Conservation (phyloP, 169 alveolate genomes). For the Eimeria acervulina region DNA sequence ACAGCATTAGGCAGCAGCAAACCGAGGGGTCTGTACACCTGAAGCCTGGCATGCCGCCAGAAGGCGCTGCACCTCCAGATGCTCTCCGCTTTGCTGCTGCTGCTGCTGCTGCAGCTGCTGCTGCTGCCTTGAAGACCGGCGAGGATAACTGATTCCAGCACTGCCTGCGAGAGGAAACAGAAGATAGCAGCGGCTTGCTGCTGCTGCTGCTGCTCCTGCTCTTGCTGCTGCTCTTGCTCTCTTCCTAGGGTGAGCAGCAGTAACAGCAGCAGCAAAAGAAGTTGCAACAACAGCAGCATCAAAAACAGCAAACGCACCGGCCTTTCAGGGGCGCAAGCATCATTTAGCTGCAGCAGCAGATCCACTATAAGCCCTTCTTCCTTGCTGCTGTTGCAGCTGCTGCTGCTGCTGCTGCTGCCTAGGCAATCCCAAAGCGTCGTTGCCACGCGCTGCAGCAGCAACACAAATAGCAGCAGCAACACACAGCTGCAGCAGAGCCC, state of each 20-base stretch:
- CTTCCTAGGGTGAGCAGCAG: neutral
- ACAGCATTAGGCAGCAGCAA: slow-evolving; percentile 49
- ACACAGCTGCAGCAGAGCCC: neutral
- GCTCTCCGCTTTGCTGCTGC: slow-evolving; percentile 59
- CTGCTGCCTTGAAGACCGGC: slow-evolving; percentile 34
- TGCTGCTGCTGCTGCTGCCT: neutral
- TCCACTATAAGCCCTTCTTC: slow-evolving; percentile 46
- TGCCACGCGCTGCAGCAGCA: slow-evolving; percentile 74
- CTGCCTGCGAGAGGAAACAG: slow-evolving; percentile 21
- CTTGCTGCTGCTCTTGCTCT: slow-evolving; percentile 11
- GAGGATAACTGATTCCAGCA: slow-evolving; percentile 3
- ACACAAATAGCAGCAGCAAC: slow-evolving; percentile 26
- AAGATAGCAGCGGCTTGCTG: neutral
- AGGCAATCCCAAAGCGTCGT: neutral
- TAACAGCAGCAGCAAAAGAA: neutral
- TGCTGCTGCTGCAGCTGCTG: neutral
- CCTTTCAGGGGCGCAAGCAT: slow-evolving; percentile 37
- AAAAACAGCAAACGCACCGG: slow-evolving; percentile 33
- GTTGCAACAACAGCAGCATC: neutral
- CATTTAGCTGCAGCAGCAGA: slow-evolving; percentile 65
- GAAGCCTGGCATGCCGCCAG: slow-evolving; percentile 51
- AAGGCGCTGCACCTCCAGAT: slow-evolving; percentile 56
- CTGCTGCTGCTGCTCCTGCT: slow-evolving; percentile 27
- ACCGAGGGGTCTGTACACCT: slow-evolving; percentile 37
- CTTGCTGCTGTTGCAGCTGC: slow-evolving; percentile 36